These are phyloP conservation scores for Stipa capillata DNA, from an alignment of 176 grass and related monocot genomes.

Conservation along the genomic window DNA sequence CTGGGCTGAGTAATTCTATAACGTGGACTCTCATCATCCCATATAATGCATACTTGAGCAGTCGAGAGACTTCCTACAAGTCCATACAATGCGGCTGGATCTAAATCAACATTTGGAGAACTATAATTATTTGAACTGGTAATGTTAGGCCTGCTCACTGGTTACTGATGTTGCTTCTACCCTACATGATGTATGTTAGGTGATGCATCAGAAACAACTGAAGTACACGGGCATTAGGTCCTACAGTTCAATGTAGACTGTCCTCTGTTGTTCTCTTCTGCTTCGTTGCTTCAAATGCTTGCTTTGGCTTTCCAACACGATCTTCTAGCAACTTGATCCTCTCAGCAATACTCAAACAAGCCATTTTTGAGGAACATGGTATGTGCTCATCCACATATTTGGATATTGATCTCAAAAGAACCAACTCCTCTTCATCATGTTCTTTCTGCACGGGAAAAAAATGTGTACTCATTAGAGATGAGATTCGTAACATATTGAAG, in stretches of 20 bases:
- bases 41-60: neutral
- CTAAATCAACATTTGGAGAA: neutral
- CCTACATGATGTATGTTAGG: neutral
- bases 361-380: constrained; percentile 20
- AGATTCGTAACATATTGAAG: neutral
- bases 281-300: neutral
- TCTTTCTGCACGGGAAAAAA: constrained; percentile 31
- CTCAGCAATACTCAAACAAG: constrained; percentile 19
- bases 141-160: neutral
- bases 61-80: neutral
- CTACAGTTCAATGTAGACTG: neutral
- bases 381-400: constrained; percentile 35
- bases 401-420: constrained; percentile 31
- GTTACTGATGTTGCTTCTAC: neutral
- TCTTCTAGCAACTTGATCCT: constrained; percentile 36
- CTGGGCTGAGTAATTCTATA: neutral
- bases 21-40: neutral
- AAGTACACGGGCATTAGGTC: neutral
- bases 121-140: neutral
- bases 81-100: neutral
- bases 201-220: neutral
- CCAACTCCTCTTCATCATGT: constrained; percentile 34
- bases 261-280: constrained; percentile 7
- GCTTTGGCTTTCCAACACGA: neutral
- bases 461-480: neutral